phyloP scores from a whole-genome alignment of 2,329 filamentous ascomycete species.

The Cercospora sesami region DNA sequence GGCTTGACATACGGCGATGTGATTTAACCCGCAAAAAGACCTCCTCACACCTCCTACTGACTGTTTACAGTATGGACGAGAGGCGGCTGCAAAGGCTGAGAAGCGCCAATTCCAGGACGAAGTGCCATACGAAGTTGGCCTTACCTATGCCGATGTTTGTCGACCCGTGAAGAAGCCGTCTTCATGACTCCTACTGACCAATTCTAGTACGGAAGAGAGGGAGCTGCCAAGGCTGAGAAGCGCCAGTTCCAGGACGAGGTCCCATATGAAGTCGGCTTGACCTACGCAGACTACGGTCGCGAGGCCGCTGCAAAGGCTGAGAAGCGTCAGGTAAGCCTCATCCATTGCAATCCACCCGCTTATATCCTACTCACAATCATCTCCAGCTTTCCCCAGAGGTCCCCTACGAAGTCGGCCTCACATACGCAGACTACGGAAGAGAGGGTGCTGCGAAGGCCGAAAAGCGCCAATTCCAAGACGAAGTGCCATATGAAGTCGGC shows the following conservation, averaged over 20 bases:
- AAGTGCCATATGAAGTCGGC: not conserved
- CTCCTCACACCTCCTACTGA: no score
- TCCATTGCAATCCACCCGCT: not conserved
- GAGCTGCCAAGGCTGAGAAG: not conserved
- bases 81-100: not conserved
- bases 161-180: no score
- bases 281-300: not conserved
- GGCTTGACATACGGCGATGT: not conserved
- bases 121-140: not conserved
- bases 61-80: not conserved
- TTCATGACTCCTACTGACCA: no score
- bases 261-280: not conserved
- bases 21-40: no score
- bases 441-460: not conserved
- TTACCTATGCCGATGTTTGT: not conserved
- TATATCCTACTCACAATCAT: not conserved
- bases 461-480: not conserved
- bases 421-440: not conserved
- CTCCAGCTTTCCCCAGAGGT: not conserved
- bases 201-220: no score
- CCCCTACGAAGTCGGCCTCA: not conserved
- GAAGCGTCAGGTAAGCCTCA: not conserved
- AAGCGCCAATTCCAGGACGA: not conserved
- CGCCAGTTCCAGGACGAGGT: not conserved
- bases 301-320: not conserved